Base-by-base conservation (phyloP, 306 rosid species). In the Ziziphus jujuba region DNA sequence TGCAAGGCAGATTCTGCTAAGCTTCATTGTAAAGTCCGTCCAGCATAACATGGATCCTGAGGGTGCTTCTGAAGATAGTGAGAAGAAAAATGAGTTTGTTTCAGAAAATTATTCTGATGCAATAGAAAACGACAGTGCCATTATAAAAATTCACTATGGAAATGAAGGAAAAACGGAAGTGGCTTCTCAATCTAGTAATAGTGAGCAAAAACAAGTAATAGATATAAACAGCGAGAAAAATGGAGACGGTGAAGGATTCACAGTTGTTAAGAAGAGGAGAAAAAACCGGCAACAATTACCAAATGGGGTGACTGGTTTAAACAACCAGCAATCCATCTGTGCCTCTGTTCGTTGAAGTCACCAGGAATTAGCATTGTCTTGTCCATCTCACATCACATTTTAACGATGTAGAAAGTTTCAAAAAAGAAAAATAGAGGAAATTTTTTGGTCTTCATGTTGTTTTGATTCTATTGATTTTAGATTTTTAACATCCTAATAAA, bases 1-100 rank as follows among this genome's bases (percentile, higher is more conserved):
- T 35, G 98, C 89, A 40, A 86, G 97, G 78, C 98, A 93, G 85
- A 84, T 93, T 76, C 67, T 93, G 81, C 84, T 93, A 23, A 82
- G 98, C 83, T 82, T 90, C 77, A 87, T 93, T 67, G 84, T 93
- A 71, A 88, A 90, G 62, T 90, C 98, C 44, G 97, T 77, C 34
- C 86, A 73, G 76, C 78, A 84, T 51, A 86, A 84, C 20, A 74
- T 72, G 75, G 90, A 88, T 57, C 56, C 84, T n/a, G 76, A 22
- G 10, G 84, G 66, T 59, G 93, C 86, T 62, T 70, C 82, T 71
- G 59, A 61, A 47, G 73, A 24, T 14, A 61, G 65, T 44, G 75
- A 66, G 59, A 82, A 72, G 67, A 78, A 71, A 58, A 45, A 36
- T 23, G 72, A 72, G 55, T 59, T 38, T 25, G 56, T 48, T 51